Base-by-base conservation (phyloP, 2,329 filamentous ascomycete genomes). In the Aspergillus hiratsukae region DNA sequence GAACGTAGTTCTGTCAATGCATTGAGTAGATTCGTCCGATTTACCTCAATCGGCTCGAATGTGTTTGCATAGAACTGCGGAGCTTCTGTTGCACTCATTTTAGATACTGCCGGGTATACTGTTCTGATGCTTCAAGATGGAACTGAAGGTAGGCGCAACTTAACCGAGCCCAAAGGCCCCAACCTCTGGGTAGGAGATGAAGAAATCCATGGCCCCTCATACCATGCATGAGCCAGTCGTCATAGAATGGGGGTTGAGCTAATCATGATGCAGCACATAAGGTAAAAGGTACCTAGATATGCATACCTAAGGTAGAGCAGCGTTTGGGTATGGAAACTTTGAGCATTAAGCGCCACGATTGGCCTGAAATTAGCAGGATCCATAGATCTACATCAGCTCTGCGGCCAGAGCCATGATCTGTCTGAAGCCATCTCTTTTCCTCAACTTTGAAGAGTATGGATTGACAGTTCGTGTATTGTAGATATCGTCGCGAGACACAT, bases 61-160 rank as follows among this genome's bases (percentile, higher is more conserved):
- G 55, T 61, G 40, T 71, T 71, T 27, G 59, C 40, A 48, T 68
- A 69, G 48, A 63, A 70, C 48, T 70, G 69, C 11, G 62, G 64
- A 31, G 43, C n/a, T 46, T 21, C 19, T 46, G 11, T 9, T 6
- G 21, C 4, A 46, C 6, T 46, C 43, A 46, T 46, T 46, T 14
- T 23, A 23, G 21, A 14, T 25, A 46, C 10, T 23, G 10, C 11
- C 10, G 43, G 21, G 21, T 46, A 9, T 14, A 21, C 14, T 14
- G 14, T 21, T 7, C 21, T 23, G 21, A 23, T 14, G 23, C 21
- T 21, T 10, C 11, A 23, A 19, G 21, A 21, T 25, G 23, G n/a
- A 43, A 21, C 1, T 35, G 31, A 17, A 35, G 31, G 31, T 17
- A 35, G 31, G 14, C 14, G 7, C 14, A 35, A 17, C 4, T 7